Base-by-base conservation (phyloP, 345 rosid genomes). In the Aquilaria yunnanensis region DNA sequence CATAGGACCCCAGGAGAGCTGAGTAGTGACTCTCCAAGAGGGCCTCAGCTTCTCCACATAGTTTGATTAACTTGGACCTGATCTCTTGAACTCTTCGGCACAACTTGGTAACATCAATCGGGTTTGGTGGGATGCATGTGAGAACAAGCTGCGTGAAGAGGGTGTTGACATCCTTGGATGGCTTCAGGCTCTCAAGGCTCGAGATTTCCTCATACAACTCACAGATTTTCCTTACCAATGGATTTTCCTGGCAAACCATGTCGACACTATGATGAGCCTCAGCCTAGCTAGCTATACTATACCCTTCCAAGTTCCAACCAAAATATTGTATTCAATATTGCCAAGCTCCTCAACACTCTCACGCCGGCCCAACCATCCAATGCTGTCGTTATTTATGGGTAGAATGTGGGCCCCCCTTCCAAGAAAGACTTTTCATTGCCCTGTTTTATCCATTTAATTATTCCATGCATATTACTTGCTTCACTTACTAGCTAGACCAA, bases 31-130 rank as follows among this genome's bases (percentile, higher is more conserved):
- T 65, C 55, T 89, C 96, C 11, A 92, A 63, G 53, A 61, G 76
- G 0, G 86, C 88, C 73, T 92, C 98, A 4, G 96, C 96, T 72
- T 84, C 77, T 0, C 96, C 98, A 52, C 84, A 85, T 8, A 92
- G 81, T 50, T 65, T 76, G 61, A 92, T 92, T 65, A 92, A 86
- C 12, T 85, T 83, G 55, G 88, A 68, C 77, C 97, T 81, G 63
- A 80, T 83, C 9, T 80, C 88, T 76, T 92, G 89, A 50, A 82
- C 63, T 12, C 41, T 72, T 37, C 63, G 72, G 67, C 75, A 71
- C 47, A 92, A 83, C 50, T 75, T 85, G 70, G 82, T 77, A 51
- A 89, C 90, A 64, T 92, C 93, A 10, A 92, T 73, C 12, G 88
- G 85, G 73, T 46, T 75, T 14, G 97, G 88, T 29, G 96, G 97